Percentiles rank a stretch among this genome's conserved stretches.
Evolutionary conservation across 257 asterid species (phyloP).

Genomic region (Agastache rugosa): DNA sequence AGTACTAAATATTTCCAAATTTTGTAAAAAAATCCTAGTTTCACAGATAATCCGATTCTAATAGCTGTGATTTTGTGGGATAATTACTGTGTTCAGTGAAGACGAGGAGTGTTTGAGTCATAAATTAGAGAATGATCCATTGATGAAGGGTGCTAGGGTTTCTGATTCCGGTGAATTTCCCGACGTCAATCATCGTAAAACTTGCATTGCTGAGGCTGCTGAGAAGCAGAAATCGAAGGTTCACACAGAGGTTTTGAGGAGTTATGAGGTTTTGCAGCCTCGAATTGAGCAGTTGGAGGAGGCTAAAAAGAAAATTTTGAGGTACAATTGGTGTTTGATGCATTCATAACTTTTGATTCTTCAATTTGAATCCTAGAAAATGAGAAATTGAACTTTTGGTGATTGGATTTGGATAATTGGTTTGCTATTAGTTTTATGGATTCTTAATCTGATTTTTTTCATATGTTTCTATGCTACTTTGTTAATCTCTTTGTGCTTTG

Average conservation of each 20-base stretch:
- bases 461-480: not conserved
- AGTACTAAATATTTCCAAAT: not conserved
- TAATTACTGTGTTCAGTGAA: constrained; percentile 38
- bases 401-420: not conserved
- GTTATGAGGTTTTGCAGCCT: constrained; percentile 48
- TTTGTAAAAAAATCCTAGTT: constrained; percentile 1
- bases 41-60: constrained; percentile 6
- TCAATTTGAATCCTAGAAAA: not conserved
- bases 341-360: constrained; percentile 1
- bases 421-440: not conserved
- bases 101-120: constrained; percentile 35
- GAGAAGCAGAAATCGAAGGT: constrained; percentile 51
- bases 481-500: not conserved
- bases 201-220: constrained; percentile 41
- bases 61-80: not conserved
- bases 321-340: constrained; percentile 45
- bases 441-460: not conserved
- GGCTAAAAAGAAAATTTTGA: constrained; percentile 58
- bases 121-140: constrained; percentile 38
- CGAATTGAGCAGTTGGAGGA: constrained; percentile 48
- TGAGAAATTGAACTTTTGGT: not conserved
- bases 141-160: constrained; percentile 30
- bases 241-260: constrained; percentile 50
- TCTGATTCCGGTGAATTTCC: constrained; percentile 29
- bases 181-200: constrained; percentile 4